Base-by-base conservation (phyloP, 176 grass and related monocot genomes). In the Paspalum notatum region DNA sequence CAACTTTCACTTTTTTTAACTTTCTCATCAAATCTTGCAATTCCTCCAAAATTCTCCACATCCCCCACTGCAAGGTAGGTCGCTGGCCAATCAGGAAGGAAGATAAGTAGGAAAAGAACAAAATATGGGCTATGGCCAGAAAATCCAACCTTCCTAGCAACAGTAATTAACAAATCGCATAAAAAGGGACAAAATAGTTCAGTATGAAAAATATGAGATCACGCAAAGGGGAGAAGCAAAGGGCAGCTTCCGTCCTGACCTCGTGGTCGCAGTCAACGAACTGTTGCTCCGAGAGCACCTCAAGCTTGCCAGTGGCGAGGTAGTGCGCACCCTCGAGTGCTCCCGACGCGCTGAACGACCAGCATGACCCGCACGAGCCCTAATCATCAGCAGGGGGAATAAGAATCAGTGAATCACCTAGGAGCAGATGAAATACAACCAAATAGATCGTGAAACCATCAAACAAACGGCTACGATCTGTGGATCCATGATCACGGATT, bases 281-380 rank as follows among this genome's bases (percentile, higher is more conserved):
- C 74, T 97, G 93, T 66, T 97, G 93, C 85, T 97, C 90, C 8
- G 90, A 93, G 48, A 97, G 90, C 71, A 85, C 85, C 80, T 97
- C 76, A 27, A 97, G 69, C 63, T 93, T 89, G 78, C 93, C 90
- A 6, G 90, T 93, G 18, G 93, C 77, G 43, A 97, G 83, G 82
- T 91, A 97, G 85, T 97, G 86, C 18, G 93, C 93, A 42, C 93
- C 93, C 82, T 97, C 93, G 58, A 97, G 83, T 38, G 93, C 93
- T 46, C 88, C 93, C 1, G 93, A 90, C 11, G 90, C 68, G 62
- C 93, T 93, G 83, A 97, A 97, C 52, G 93, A 97, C 93, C 93
- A 97, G 88, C 93, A 97, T 37, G 93, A 97, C 16, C 93, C 93
- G 68, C 93, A 97, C 3, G 93, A 97, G 32, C 93, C 93, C 90